Conservation (phyloP, 805 yeast genomes). For the Kluyveromyces wickerhamii region DNA sequence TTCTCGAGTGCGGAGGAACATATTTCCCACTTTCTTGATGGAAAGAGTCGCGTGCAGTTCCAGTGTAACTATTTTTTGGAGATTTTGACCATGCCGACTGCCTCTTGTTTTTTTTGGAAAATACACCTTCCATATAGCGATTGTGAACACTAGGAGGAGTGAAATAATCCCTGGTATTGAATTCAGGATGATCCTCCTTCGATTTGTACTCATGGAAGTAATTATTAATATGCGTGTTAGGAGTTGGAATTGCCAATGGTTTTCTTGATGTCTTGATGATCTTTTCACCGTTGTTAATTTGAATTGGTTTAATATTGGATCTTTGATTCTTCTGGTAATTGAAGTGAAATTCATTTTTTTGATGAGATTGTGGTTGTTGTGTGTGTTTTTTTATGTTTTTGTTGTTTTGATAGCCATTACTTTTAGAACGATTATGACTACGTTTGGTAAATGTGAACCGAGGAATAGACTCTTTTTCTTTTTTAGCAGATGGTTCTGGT, state of each 20-base stretch:
- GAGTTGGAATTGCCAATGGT: conserved; percentile 61
- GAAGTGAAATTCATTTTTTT: not conserved
- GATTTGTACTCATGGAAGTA: conserved; percentile 32
- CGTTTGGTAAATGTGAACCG: conserved; percentile 25
- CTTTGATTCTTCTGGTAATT: conserved; percentile 11
- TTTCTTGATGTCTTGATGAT: conserved; percentile 36
- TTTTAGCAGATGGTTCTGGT: conserved; percentile 7
- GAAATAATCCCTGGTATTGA: conserved; percentile 63
- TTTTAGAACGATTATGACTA: conserved; percentile 14
- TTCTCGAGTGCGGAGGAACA: conserved; percentile 63
- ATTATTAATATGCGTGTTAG: conserved; percentile 36
- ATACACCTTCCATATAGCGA: conserved; percentile 61
- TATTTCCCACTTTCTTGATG: conserved; percentile 42
- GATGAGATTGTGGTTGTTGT: too few species aligned
- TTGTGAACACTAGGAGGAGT: conserved; percentile 70
- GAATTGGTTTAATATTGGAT: conserved; percentile 17
- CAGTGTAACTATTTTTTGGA: conserved; percentile 19
- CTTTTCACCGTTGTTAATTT: conserved; percentile 21
- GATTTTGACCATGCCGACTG: conserved; percentile 17
- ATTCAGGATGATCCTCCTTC: conserved; percentile 22
- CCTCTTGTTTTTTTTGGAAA: conserved; percentile 32
- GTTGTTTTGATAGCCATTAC: conserved; percentile 10
- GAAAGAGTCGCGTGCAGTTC: conserved; percentile 10
- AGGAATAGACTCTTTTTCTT: conserved; percentile 21
- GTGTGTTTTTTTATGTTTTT: conserved; percentile 12